phyloP scores from a whole-genome alignment of 2,329 filamentous ascomycete genomes.

The Calcarisporium arbuscula region DNA sequence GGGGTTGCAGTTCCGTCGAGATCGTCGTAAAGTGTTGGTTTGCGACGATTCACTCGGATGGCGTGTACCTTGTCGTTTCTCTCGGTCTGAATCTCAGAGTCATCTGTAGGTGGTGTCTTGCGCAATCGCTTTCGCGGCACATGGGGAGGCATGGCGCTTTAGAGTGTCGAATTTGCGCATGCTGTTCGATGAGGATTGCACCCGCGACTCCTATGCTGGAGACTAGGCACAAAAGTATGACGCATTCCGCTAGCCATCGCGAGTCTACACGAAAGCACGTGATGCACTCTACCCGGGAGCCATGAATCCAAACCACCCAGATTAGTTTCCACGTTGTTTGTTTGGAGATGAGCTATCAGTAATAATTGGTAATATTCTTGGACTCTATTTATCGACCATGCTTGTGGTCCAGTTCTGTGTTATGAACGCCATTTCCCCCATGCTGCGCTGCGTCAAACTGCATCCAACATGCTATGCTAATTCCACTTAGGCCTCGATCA shows the following conservation, averaged over 20 bases:
- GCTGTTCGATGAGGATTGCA: too few relatives aligned
- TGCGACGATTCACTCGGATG: conserved; percentile 29
- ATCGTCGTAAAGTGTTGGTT: conserved; percentile 55
- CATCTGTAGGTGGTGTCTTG: conserved; percentile 32
- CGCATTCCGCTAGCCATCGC: conserved; percentile 21
- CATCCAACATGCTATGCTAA: background rate
- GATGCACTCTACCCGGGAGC: too few relatives aligned
- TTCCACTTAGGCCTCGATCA: conserved; percentile 46
- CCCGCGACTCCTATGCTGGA: too few relatives aligned
- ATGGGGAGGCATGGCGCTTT: conserved; percentile 55
- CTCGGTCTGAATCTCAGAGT: conserved; percentile 16
- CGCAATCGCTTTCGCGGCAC: conserved; percentile 61
- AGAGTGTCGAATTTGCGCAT: too few relatives aligned
- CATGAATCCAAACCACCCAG: too few relatives aligned
- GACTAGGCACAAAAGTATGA: background rate
- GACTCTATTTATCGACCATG: too few relatives aligned
- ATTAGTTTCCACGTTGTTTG: too few relatives aligned
- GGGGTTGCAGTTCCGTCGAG: conserved; percentile 45
- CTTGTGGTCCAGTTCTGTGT: too few relatives aligned
- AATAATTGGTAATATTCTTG: too few relatives aligned
- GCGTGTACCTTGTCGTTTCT: conserved; percentile 19
- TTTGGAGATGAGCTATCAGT: too few relatives aligned
- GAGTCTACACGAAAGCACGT: conserved; percentile 22
- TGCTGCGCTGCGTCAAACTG: too few relatives aligned
- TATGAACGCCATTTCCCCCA: too few relatives aligned